Percentiles rank a stretch among this genome's conserved stretches.
Conservation (phyloP, 768 basidiomycete species). For the Serendipita sp. region DNA sequence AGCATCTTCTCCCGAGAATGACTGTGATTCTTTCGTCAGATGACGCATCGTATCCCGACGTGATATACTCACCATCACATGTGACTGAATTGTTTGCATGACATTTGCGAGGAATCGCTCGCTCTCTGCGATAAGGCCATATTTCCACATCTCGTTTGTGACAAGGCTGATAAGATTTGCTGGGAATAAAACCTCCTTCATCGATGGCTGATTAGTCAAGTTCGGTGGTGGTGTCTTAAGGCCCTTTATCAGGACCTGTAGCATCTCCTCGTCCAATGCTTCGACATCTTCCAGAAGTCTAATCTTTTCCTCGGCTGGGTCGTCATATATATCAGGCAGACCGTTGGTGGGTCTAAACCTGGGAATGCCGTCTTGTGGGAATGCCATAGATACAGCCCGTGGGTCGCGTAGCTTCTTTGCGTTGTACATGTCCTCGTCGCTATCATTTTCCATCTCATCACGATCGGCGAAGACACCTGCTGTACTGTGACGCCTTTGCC, state of each 20-base stretch:
- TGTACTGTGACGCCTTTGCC: conserved; percentile 75
- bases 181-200: conserved; percentile 97
- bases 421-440: conserved; percentile 56
- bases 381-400: conserved; percentile 78
- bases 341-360: conserved; percentile 48
- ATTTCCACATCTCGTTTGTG: conserved; percentile 99
- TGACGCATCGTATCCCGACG: background rate
- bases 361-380: conserved; percentile 62
- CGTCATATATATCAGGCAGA: conserved; percentile 63
- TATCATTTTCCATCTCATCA: conserved; percentile 45
- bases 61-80: conserved; percentile 73
- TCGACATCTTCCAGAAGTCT: conserved; percentile 80
- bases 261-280: conserved; percentile 81
- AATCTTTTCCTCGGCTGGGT: conserved; percentile 91
- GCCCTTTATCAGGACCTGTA: conserved; percentile 76
- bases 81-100: conserved; percentile 93
- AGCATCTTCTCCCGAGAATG: conserved; percentile 84
- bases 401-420: conserved; percentile 63
- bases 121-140: conserved; percentile 89
- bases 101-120: conserved; percentile 97
- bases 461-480: conserved; percentile 57
- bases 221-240: conserved; percentile 88
- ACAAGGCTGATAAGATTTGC: conserved; percentile 94
- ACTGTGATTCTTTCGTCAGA: conserved; percentile 27
- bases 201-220: conserved; percentile 76